phyloP scores from a whole-genome alignment of 208 protist genomes.

The Leishmania major region DNA sequence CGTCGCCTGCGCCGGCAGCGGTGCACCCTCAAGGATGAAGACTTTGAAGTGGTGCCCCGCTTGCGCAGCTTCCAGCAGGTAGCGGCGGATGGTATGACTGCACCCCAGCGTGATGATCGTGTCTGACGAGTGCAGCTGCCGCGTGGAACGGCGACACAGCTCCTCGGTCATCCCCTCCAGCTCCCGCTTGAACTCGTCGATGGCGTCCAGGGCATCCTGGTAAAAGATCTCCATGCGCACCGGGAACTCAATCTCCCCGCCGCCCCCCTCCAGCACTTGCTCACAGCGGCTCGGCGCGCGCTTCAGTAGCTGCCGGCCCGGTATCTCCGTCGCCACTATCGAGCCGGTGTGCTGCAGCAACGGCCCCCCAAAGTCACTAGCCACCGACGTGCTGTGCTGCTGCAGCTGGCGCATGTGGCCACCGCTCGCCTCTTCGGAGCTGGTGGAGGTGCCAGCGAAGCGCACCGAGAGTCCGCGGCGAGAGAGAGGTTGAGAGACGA shows the following conservation, averaged over 20 bases:
- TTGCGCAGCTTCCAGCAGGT: constrained; percentile 51
- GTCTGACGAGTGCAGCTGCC: constrained; percentile 77
- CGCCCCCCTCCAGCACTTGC: constrained; percentile 22
- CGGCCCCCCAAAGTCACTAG: constrained; percentile 19
- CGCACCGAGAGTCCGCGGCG: constrained; percentile 34
- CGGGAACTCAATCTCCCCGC: constrained; percentile 41
- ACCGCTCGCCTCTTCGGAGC: neutral
- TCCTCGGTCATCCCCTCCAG: constrained; percentile 77
- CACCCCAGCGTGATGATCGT: constrained; percentile 80
- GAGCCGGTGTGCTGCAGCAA: constrained; percentile 45
- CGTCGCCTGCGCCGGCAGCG: constrained; percentile 54
- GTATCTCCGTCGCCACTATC: constrained; percentile 67
- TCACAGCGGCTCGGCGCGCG: constrained; percentile 58
- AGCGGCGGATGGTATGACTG: constrained; percentile 71
- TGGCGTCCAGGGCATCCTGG: constrained; percentile 52
- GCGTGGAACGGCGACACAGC: constrained; percentile 59
- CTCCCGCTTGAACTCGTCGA: constrained; percentile 63
- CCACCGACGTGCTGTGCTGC: constrained; percentile 30
- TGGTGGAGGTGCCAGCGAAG: constrained; percentile 21
- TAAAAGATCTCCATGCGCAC: constrained; percentile 64
- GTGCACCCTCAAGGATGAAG: constrained; percentile 93
- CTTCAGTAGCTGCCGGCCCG: constrained; percentile 65
- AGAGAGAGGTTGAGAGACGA: neutral
- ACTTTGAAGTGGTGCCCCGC: constrained; percentile 86
- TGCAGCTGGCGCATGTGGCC: constrained; percentile 11